Evolutionary conservation across 768 basidiomycete species (phyloP).

Genomic region (Gloeostereum incarnatum): DNA sequence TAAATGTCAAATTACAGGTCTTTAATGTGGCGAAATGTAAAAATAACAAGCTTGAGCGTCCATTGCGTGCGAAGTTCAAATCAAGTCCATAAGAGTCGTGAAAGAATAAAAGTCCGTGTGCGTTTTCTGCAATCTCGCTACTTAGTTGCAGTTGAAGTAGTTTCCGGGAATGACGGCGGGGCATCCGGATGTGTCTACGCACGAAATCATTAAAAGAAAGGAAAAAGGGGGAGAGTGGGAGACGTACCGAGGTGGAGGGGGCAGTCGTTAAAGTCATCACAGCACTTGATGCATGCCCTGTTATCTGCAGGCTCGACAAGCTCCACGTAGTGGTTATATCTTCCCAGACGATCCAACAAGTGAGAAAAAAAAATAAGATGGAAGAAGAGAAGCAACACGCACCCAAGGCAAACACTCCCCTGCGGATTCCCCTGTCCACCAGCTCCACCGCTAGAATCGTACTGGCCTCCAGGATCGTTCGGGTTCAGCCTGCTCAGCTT

Average conservation of each 20-base stretch:
- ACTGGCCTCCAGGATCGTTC: slow-evolving; percentile 43
- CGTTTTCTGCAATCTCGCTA: too few species aligned
- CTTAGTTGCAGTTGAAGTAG: slow-evolving; percentile 41
- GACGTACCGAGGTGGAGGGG: slow-evolving; percentile 35
- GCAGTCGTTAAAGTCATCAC: slow-evolving; percentile 44
- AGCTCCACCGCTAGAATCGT: slow-evolving; percentile 46
- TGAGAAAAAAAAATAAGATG: not conserved
- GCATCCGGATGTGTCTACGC: slow-evolving; percentile 38
- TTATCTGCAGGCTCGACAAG: slow-evolving; percentile 41
- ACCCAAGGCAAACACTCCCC: slow-evolving; percentile 44
- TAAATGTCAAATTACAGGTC: too few species aligned
- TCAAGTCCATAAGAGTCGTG: too few species aligned
- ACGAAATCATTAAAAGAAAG: not conserved
- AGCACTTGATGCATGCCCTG: slow-evolving; percentile 51
- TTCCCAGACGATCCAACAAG: slow-evolving; percentile 9
- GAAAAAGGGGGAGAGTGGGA: not conserved
- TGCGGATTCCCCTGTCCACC: slow-evolving; percentile 41
- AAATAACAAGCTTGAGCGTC: too few species aligned
- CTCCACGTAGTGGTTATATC: slow-evolving; percentile 54
- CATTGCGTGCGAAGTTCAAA: too few species aligned
- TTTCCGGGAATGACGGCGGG: slow-evolving; percentile 42
- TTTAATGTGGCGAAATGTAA: too few species aligned
- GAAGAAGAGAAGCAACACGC: slow-evolving; percentile 7
- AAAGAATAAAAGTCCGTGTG: too few species aligned
- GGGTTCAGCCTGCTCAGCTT: slow-evolving; percentile 35